phyloP scores from a whole-genome alignment of 2,329 filamentous ascomycete species.

The Penicillium thymicola region DNA sequence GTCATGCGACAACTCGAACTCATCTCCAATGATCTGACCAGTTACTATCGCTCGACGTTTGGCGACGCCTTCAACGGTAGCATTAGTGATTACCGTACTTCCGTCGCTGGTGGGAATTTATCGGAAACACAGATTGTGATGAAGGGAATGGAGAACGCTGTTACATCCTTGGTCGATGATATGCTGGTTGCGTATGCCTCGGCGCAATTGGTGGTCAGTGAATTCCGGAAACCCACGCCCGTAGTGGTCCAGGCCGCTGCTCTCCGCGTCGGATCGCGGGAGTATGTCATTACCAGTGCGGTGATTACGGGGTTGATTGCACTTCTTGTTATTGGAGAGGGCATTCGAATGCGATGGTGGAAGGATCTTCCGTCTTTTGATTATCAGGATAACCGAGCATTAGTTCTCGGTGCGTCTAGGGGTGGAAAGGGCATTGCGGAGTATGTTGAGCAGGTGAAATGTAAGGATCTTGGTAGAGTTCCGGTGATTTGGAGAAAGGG shows the following conservation, averaged over 20 bases:
- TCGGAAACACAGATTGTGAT: neutral
- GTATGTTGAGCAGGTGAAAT: neutral
- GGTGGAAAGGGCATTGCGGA: neutral
- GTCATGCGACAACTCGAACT: conserved; percentile 8
- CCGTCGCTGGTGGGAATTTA: neutral
- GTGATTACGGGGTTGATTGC: neutral
- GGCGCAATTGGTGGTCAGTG: conserved; percentile 1
- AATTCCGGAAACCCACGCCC: neutral
- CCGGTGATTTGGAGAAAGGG: conserved; percentile 1
- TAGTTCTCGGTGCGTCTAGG: conserved; percentile 1
- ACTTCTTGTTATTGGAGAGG: conserved; percentile 1
- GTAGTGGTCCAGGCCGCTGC: neutral
- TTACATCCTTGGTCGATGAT: conserved; percentile 2
- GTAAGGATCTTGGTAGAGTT: neutral
- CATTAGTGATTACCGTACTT: conserved; percentile 7
- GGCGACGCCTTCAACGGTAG: conserved; percentile 10
- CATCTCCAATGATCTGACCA: conserved; percentile 6
- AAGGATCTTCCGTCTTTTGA: conserved; percentile 2
- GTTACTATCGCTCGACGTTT: conserved; percentile 5
- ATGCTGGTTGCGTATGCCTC: conserved; percentile 6
- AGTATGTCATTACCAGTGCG: neutral
- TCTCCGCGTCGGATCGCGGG: conserved; percentile 1
- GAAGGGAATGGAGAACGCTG: conserved; percentile 7
- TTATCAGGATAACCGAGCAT: conserved; percentile 5
- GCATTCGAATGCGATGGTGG: conserved; percentile 2